Conservation (phyloP, 768 basidiomycete species). For the Suillus luteus region DNA sequence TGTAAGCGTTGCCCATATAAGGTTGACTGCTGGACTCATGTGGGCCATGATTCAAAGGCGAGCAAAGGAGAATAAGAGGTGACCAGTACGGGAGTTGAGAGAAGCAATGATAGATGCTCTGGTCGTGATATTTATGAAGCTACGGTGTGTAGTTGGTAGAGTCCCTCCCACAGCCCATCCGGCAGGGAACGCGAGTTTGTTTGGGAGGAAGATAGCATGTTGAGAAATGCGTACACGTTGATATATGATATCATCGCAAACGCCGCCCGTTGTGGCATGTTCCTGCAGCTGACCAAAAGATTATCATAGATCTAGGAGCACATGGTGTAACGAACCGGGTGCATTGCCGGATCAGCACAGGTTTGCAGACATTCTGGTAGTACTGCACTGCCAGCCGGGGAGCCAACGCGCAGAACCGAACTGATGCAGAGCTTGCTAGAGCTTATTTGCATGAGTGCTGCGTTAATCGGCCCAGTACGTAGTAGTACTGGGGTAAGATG, state of each 20-base stretch:
- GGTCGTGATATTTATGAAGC: background rate
- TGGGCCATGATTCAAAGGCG: slow-evolving; percentile 53
- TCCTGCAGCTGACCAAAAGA: background rate
- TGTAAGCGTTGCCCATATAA: slow-evolving; percentile 64
- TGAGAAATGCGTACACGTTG: background rate
- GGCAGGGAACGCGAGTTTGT: background rate
- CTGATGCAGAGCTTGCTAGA: background rate
- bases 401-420: too few relatives aligned
- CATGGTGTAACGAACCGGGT: background rate
- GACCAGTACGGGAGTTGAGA: background rate
- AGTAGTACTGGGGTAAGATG: too few relatives aligned
- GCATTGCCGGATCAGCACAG: background rate
- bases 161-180: background rate
- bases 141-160: background rate
- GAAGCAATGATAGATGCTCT: background rate
- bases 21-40: slow-evolving; percentile 56
- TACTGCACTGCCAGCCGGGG: too few relatives aligned
- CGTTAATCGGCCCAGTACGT: background rate
- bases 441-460: background rate
- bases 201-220: background rate
- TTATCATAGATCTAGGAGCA: background rate
- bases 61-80: slow-evolving; percentile 25
- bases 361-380: background rate
- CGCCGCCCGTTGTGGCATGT: background rate
- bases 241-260: background rate